phyloP scores from a whole-genome alignment of 352 stramenopile species.

The Phytophthora sp. region DNA sequence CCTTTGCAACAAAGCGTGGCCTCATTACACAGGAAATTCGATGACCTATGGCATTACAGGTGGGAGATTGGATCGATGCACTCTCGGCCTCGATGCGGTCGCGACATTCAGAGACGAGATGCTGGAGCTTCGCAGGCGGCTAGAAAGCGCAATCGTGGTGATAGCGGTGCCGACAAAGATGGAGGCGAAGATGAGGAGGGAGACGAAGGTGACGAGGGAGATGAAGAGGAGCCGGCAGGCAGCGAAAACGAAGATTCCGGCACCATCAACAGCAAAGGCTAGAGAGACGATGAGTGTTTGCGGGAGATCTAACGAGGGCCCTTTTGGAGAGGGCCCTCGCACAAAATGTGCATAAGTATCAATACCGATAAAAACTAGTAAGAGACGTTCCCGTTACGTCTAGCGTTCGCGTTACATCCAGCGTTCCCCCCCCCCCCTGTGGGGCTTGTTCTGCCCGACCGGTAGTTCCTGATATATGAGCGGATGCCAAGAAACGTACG shows the following conservation, averaged over 20 bases:
- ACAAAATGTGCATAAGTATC: too few species aligned
- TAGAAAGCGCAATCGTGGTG: background rate
- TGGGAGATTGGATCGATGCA: background rate
- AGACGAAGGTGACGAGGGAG: too few species aligned
- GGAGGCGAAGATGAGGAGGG: background rate
- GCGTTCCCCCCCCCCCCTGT: background rate
- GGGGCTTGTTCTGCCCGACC: background rate
- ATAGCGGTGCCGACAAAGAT: background rate
- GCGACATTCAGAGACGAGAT: background rate
- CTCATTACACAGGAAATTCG: background rate
- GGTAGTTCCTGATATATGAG: background rate
- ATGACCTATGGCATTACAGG: background rate
- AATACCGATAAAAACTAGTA: too few species aligned
- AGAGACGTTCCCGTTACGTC: background rate
- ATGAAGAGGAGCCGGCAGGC: too few species aligned
- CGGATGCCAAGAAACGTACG: background rate
- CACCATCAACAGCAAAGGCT: too few species aligned
- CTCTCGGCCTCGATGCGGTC: background rate
- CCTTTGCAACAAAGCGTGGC: background rate
- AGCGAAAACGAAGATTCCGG: too few species aligned
- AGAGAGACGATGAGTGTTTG: too few species aligned
- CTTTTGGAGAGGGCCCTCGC: too few species aligned
- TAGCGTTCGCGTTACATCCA: background rate
- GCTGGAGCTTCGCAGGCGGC: background rate
- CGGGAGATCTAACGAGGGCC: too few species aligned